Conservation (phyloP, 495 filamentous ascomycete species). For the Xylaria curta region DNA sequence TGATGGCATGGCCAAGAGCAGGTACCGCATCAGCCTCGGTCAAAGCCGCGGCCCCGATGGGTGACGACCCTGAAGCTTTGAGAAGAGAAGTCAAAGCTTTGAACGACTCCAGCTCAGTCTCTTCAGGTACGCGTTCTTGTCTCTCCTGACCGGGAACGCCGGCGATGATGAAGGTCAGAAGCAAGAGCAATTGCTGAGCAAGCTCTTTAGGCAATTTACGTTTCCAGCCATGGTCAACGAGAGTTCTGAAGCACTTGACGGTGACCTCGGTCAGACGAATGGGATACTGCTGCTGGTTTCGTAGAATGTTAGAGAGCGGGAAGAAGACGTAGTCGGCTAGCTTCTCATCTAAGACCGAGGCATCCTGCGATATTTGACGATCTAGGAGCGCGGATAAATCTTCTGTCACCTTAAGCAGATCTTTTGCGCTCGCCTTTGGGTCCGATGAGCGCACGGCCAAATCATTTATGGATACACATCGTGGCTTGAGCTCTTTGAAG, state of each 20-base stretch:
- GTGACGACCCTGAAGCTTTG: slow-evolving; percentile 39
- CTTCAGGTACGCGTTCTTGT: slow-evolving; percentile 64
- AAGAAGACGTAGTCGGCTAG: slow-evolving; percentile 96
- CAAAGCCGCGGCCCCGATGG: slow-evolving; percentile 47
- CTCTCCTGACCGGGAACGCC: slow-evolving; percentile 64
- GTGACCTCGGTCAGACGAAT: slow-evolving; percentile 75
- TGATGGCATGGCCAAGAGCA: slow-evolving; percentile 82
- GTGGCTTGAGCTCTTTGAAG: slow-evolving; percentile 68
- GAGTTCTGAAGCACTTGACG: slow-evolving; percentile 71
- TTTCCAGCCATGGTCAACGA: slow-evolving; percentile 82
- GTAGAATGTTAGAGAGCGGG: slow-evolving; percentile 86
- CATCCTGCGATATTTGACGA: slow-evolving; percentile 55
- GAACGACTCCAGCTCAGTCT: slow-evolving; percentile 65
- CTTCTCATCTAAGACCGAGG: slow-evolving; percentile 72
- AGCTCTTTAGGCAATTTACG: slow-evolving; percentile 68
- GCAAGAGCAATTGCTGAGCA: slow-evolving; percentile 81
- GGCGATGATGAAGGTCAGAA: slow-evolving; percentile 80
- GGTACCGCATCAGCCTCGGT: slow-evolving; percentile 70
- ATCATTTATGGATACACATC: slow-evolving; percentile 80
- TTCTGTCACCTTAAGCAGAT: slow-evolving; percentile 61
- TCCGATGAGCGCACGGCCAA: slow-evolving; percentile 66
- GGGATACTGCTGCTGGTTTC: slow-evolving; percentile 72
- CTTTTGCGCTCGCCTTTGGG: slow-evolving; percentile 57
- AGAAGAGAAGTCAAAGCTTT: slow-evolving; percentile 51
- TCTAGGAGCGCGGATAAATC: slow-evolving; percentile 60